Conservation (phyloP, 257 asterid genomes). For the Lantana camara region DNA sequence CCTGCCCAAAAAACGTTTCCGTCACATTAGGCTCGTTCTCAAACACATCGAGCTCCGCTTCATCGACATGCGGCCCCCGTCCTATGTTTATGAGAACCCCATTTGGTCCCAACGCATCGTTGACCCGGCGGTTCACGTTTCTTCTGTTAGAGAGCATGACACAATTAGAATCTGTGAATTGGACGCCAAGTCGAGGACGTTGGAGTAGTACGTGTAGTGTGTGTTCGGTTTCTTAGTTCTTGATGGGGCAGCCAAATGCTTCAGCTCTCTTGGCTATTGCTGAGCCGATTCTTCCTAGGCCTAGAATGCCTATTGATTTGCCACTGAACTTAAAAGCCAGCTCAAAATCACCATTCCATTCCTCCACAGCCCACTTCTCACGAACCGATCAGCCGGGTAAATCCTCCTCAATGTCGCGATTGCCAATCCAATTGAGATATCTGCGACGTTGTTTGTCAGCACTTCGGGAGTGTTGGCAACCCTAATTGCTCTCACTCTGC, state of each 20-base stretch:
- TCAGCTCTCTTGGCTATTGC: constrained; percentile 79
- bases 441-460: constrained; percentile 80
- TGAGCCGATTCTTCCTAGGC: constrained; percentile 84
- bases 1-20: constrained; percentile 49
- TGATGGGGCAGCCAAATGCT: constrained; percentile 71
- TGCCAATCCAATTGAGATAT: constrained; percentile 56
- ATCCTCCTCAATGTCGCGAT: constrained; percentile 55
- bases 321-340: constrained; percentile 74
- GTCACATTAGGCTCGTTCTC: constrained; percentile 77
- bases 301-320: constrained; percentile 71
- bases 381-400: constrained; percentile 52
- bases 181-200: constrained; percentile 53
- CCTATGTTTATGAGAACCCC: constrained; percentile 78
- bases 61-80: constrained; percentile 74
- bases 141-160: constrained; percentile 62
- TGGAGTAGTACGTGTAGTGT: constrained; percentile 51
- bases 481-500: constrained; percentile 66
- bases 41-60: constrained; percentile 73
- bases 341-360: constrained; percentile 43
- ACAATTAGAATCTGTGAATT: constrained; percentile 58
- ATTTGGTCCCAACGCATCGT: constrained; percentile 66
- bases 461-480: constrained; percentile 91
- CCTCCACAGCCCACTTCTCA: constrained; percentile 56
- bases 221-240: constrained; percentile 58
- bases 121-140: constrained; percentile 64